Evolutionary conservation across 768 basidiomycete genomes (phyloP), one percentile per base, ranked within the genome.

Genomic region (Flagelloscypha sp.): DNA sequence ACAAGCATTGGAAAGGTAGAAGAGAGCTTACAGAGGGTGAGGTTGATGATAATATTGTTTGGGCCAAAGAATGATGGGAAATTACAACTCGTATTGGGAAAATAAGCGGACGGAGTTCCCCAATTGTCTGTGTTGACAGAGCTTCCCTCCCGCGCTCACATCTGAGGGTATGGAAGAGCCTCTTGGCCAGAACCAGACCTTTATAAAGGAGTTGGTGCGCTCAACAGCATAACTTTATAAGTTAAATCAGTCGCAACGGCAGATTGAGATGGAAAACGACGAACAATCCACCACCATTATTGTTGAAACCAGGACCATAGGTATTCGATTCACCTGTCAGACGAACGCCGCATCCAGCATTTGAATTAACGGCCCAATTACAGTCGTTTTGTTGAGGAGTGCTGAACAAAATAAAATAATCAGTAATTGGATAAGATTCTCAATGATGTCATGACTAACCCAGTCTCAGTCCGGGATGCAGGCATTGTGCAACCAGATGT

Each of bases 181-280:
- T 27, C 77, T 64, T 1, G 76, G 62, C 78, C 79, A 85, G 58
- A 81, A 84, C 73, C 76, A 85, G 30, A 83, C 62, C 42, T 76
- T 79, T 49, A 84, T 74, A 49, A 65, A 72, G 4, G 49, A 47
- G 16, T 54, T 42, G 1, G 77, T 78, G 23, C 79, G 66, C 49
- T 81, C 76, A 48, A 80, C 60, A 1, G 78, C 80, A 52, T 66
- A 79, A 71, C 73, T 79, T 15, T 43, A 15, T 4, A 24, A 24
- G 27, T 7, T n/a, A n/a, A n/a, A n/a, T n/a, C n/a, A n/a, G n/a
- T n/a, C n/a, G n/a, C n/a, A n/a, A n/a, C n/a, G n/a, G n/a, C n/a
- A n/a, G n/a, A n/a, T n/a, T n/a, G n/a, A n/a, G n/a, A n/a, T n/a
- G 9, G 10, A 27, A 17, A 28, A 20, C 22, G 5, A 49, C 63